These are phyloP conservation scores for Pichia californica DNA, from an alignment of 805 yeast genomes.

Conservation along the genomic window DNA sequence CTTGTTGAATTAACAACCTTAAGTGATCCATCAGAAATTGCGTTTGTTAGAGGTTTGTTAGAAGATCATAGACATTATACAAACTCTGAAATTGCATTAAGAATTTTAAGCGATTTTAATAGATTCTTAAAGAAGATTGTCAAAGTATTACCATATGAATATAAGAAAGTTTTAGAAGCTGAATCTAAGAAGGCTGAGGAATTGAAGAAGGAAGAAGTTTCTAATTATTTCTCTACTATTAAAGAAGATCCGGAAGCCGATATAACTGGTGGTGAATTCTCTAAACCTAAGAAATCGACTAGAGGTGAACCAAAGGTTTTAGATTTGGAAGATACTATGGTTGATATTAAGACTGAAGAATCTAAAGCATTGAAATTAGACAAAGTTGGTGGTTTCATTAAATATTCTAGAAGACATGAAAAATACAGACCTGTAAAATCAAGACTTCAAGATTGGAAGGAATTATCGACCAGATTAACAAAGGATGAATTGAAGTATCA, in stretches of 20 bases:
- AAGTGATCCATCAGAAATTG: constrained; percentile 86
- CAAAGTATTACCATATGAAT: constrained; percentile 88
- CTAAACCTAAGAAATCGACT: constrained; percentile 41
- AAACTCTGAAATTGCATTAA: constrained; percentile 81
- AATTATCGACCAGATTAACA: constrained; percentile 71
- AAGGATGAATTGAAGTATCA: constrained; percentile 84
- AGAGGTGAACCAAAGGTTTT: constrained; percentile 70
- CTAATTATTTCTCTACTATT: constrained; percentile 58
- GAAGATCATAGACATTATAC: constrained; percentile 97
- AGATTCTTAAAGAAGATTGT: constrained; percentile 83
- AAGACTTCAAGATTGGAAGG: constrained; percentile 89
- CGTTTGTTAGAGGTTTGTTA: constrained; percentile 84
- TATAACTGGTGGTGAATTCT: constrained; percentile 83
- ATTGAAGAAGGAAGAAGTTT: constrained; percentile 60
- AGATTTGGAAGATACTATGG: constrained; percentile 85
- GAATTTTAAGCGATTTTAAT: constrained; percentile 80
- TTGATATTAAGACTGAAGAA: constrained; percentile 59
- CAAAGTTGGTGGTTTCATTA: constrained; percentile 86
- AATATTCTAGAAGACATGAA: constrained; percentile 85
- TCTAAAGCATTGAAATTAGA: constrained; percentile 63
- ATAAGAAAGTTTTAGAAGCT: constrained; percentile 78
- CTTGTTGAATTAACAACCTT: constrained; percentile 75
- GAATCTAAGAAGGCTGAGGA: constrained; percentile 62
- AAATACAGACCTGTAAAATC: constrained; percentile 70
- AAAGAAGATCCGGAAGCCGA: constrained; percentile 82